A percentile compares a stretch with the other conserved stretches of the same genome.
Evolutionary conservation across 768 basidiomycete species (phyloP).

Genomic region (Piloderma croceum): DNA sequence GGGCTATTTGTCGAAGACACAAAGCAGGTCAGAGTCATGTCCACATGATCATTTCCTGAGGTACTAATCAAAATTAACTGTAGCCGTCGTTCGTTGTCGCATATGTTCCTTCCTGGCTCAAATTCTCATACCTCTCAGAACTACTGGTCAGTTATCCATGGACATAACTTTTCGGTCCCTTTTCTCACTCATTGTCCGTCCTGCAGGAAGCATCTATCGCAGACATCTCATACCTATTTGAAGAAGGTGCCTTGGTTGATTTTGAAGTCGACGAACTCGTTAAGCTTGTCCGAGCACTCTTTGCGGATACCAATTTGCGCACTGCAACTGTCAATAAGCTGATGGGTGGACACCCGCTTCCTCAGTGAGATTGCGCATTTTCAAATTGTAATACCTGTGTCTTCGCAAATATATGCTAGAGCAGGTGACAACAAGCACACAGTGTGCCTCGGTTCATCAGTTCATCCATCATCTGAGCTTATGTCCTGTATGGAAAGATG

Average conservation of each 20-base stretch:
- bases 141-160: slow-evolving; percentile 59
- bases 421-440: too few species aligned
- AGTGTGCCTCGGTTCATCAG: too few species aligned
- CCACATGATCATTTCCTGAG: not conserved
- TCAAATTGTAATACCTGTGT: too few species aligned
- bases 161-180: slow-evolving; percentile 1
- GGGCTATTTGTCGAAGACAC: slow-evolving; percentile 69
- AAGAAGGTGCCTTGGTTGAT: slow-evolving; percentile 85
- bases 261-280: slow-evolving; percentile 82
- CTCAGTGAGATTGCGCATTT: too few species aligned
- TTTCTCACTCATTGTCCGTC: slow-evolving; percentile 2
- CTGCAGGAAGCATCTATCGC: slow-evolving; percentile 84
- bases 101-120: slow-evolving; percentile 91
- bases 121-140: slow-evolving; percentile 91
- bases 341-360: slow-evolving; percentile 49
- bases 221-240: slow-evolving; percentile 88
- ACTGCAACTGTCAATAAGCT: slow-evolving; percentile 77
- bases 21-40: slow-evolving; percentile 40
- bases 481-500: too few species aligned
- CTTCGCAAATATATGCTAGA: too few species aligned
- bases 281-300: slow-evolving; percentile 76
- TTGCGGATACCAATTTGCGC: slow-evolving; percentile 80
- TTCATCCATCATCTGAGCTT: too few species aligned
- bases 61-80: slow-evolving; percentile 2
- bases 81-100: slow-evolving; percentile 73